Conservation (phyloP, 2,329 filamentous ascomycete genomes). For the Cercospora nicotianae region DNA sequence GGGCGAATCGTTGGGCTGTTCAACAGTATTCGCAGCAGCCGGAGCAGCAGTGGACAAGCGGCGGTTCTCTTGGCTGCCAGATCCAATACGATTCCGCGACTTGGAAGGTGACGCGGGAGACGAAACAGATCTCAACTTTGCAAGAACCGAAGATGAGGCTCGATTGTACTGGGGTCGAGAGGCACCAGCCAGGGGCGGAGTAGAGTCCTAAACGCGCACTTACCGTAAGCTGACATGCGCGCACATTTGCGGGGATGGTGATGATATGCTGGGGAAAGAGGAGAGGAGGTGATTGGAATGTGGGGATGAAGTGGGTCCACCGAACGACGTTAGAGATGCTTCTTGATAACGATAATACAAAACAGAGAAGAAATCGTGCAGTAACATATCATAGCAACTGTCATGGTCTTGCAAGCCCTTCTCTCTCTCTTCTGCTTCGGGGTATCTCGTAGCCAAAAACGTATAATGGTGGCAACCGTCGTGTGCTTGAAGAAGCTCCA, state of each 20-base stretch:
- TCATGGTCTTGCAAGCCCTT: not conserved
- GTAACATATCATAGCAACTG: not conserved
- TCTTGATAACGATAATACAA: not conserved
- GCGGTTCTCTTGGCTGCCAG: not conserved
- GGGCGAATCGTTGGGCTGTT: not conserved
- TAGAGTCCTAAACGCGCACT: constrained; percentile 17
- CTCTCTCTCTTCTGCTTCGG: not conserved
- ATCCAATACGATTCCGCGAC: not conserved
- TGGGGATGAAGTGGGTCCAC: constrained; percentile 2
- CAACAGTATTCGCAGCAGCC: not conserved
- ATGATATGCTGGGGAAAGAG: constrained; percentile 5
- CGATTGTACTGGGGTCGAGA: not conserved
- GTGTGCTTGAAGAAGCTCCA: constrained; percentile 11
- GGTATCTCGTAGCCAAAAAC: not conserved
- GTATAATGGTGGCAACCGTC: not conserved
- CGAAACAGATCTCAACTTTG: constrained; percentile 13
- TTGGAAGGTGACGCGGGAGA: not conserved
- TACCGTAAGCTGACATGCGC: constrained; percentile 34
- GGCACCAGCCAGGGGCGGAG: not conserved
- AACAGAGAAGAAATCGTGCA: not conserved
- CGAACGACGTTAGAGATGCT: constrained; percentile 1
- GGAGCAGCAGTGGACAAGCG: not conserved
- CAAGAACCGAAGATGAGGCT: constrained; percentile 2
- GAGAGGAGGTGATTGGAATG: constrained; percentile 1
- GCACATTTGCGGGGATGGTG: not conserved